Evolutionary conservation across 441 rosid genomes (phyloP).

Genomic region (Adansonia gregorii): DNA sequence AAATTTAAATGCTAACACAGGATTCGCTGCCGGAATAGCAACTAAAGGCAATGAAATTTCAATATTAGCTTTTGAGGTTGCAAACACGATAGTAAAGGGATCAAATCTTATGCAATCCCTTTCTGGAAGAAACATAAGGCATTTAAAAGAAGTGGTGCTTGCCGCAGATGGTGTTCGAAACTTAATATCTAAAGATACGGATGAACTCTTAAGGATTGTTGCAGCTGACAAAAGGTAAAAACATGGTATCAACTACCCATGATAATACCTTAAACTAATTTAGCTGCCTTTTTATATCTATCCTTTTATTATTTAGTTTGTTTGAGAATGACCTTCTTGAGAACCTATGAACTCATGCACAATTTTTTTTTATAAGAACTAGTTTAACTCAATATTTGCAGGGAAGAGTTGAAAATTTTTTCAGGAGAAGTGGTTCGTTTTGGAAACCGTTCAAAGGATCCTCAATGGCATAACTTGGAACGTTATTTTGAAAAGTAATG

Average conservation of each 20-base stretch:
- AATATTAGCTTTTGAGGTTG: conserved; percentile 72
- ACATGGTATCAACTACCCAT: not conserved
- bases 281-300: not conserved
- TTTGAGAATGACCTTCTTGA: not conserved
- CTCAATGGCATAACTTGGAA: conserved; percentile 73
- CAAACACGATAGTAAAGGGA: conserved; percentile 71
- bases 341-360: not conserved
- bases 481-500: conserved; percentile 73
- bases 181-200: conserved; percentile 57
- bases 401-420: conserved; percentile 70
- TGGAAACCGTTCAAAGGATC: conserved; percentile 76
- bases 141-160: conserved; percentile 54
- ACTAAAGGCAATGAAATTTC: conserved; percentile 63
- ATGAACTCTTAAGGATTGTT: conserved; percentile 57
- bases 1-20: conserved; percentile 54
- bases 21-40: conserved; percentile 59
- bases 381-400: conserved; percentile 32
- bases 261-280: not conserved
- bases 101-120: conserved; percentile 71
- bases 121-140: conserved; percentile 45
- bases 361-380: not conserved
- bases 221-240: conserved; percentile 66
- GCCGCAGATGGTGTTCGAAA: conserved; percentile 61
- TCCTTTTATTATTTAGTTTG: conserved; percentile 6
- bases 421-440: conserved; percentile 77